A percentile compares a stretch with the other conserved stretches of the same genome.
Evolutionary conservation across 1,139 yeast genomes (phyloP).

Genomic region (Schizosaccharomyces versatilis): DNA sequence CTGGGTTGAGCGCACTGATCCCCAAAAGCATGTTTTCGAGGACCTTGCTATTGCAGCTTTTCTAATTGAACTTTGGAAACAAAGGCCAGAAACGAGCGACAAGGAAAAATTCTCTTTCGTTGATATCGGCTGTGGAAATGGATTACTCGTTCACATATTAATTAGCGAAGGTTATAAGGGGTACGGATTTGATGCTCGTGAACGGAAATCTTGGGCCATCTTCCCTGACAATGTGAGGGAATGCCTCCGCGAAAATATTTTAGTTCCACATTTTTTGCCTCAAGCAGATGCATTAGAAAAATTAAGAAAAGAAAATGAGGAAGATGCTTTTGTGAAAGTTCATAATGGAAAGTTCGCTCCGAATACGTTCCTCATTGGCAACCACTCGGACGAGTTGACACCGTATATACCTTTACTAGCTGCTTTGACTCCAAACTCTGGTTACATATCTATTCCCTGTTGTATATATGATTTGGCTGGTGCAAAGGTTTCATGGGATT

Average conservation of each 20-base stretch:
- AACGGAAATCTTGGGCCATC: constrained; percentile 64
- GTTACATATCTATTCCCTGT: constrained; percentile 76
- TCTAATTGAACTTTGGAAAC: constrained; percentile 66
- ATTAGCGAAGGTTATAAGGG: constrained; percentile 64
- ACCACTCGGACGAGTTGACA: constrained; percentile 86
- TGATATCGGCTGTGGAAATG: constrained; percentile 93
- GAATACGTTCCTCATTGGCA: constrained; percentile 70
- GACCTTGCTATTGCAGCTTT: constrained; percentile 92
- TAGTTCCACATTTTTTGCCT: constrained; percentile 39
- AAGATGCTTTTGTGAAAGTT: background rate
- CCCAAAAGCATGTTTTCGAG: constrained; percentile 86
- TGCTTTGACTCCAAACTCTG: constrained; percentile 22
- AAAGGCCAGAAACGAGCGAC: constrained; percentile 25
- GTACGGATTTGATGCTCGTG: constrained; percentile 72
- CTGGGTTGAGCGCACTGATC: constrained; percentile 89
- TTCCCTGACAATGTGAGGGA: constrained; percentile 43
- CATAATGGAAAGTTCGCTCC: constrained; percentile 37
- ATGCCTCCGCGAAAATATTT: constrained; percentile 46
- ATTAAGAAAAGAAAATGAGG: too few species aligned
- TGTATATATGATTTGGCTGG: constrained; percentile 80
- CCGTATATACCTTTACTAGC: constrained; percentile 74
- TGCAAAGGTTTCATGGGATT: constrained; percentile 22
- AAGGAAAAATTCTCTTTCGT: constrained; percentile 42
- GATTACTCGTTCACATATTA: constrained; percentile 56
- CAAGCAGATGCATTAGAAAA: too few species aligned